phyloP scores from a whole-genome alignment of 148 eudicot species.

The Amaranthus cruentus region DNA sequence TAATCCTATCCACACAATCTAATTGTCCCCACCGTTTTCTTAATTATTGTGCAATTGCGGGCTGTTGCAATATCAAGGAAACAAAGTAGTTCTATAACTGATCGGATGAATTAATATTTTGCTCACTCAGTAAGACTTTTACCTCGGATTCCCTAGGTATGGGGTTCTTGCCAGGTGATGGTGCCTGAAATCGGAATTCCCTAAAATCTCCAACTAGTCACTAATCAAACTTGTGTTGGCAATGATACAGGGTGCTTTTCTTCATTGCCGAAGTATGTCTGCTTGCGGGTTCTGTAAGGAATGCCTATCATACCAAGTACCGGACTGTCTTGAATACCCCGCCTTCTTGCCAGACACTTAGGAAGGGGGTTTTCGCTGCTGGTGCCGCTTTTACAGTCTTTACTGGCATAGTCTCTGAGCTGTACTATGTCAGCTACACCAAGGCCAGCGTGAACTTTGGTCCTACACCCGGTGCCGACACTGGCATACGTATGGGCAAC shows the following conservation, averaged over 20 bases:
- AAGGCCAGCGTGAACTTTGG: constrained; percentile 40
- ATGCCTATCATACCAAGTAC: constrained; percentile 79
- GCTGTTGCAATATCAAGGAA: too few species aligned
- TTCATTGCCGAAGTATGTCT: constrained; percentile 79
- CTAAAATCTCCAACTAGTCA: neutral
- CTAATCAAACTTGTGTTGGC: neutral
- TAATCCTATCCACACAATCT: too few species aligned
- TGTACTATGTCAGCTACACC: constrained; percentile 63
- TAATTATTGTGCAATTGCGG: too few species aligned
- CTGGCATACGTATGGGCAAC: constrained; percentile 67
- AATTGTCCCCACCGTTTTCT: too few species aligned
- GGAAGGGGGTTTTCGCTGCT: constrained; percentile 84
- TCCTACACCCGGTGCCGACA: constrained; percentile 30
- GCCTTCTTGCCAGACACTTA: constrained; percentile 59
- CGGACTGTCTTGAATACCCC: constrained; percentile 24
- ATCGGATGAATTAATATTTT: too few species aligned
- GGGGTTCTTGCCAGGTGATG: too few species aligned
- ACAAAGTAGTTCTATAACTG: too few species aligned
- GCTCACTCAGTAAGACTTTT: too few species aligned
- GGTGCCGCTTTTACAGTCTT: constrained; percentile 80
- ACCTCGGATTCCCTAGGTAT: too few species aligned
- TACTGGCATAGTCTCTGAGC: constrained; percentile 68
- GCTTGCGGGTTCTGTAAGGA: constrained; percentile 73
- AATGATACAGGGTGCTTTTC: constrained; percentile 61
- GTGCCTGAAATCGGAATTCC: too few species aligned